phyloP scores from a whole-genome alignment of 139 green algal genomes.

The Auxenochlorella protothecoides region DNA sequence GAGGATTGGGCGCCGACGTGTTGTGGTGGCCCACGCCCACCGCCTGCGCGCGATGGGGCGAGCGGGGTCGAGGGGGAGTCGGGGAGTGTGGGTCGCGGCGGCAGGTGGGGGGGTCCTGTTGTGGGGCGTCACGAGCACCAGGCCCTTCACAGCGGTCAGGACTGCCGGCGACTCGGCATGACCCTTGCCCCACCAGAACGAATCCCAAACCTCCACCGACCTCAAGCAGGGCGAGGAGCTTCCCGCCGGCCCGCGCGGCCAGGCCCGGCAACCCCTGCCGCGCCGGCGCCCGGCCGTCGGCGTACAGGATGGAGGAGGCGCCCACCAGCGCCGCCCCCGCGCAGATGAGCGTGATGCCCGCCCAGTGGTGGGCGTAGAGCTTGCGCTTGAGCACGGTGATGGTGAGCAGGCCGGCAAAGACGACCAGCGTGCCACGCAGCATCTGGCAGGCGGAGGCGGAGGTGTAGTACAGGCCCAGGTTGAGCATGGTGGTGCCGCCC shows the following conservation, averaged over 20 bases:
- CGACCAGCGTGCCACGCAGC: conserved; percentile 74
- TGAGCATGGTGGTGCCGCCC: conserved; percentile 64
- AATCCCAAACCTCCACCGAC: not conserved
- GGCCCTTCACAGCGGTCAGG: too few species aligned
- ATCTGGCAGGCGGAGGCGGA: conserved; percentile 78
- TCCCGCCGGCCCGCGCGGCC: too few species aligned
- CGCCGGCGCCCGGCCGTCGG: not conserved
- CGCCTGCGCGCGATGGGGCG: not conserved
- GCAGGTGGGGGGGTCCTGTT: not conserved
- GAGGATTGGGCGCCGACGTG: conserved; percentile 24
- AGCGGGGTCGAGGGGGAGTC: not conserved
- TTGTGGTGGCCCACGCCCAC: not conserved
- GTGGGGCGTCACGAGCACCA: too few species aligned
- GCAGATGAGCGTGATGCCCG: conserved; percentile 70
- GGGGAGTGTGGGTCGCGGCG: not conserved
- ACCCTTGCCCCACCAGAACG: not conserved
- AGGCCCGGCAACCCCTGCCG: not conserved
- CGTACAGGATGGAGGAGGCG: conserved; percentile 41
- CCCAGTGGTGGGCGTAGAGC: conserved; percentile 70
- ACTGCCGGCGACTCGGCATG: not conserved
- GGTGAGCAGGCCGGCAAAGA: conserved; percentile 75
- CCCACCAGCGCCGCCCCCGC: conserved; percentile 70
- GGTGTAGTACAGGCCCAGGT: conserved; percentile 78
- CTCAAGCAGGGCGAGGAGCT: conserved; percentile 3
- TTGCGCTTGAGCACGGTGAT: conserved; percentile 53